Evolutionary conservation across 306 rosid genomes (phyloP).

Genomic region (Castanospermum australe): DNA sequence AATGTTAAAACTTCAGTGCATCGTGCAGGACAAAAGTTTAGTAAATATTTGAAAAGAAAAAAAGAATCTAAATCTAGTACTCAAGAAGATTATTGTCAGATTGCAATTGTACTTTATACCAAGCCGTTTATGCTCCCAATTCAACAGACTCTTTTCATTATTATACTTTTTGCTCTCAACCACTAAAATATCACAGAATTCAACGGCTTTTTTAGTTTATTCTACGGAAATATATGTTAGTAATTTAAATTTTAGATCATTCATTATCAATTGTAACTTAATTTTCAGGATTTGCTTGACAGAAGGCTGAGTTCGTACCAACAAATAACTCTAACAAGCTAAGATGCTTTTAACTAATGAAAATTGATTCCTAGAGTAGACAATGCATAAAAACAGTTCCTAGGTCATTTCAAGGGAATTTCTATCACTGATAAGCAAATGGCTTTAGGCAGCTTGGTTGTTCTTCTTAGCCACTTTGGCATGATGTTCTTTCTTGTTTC

Average conservation of each 20-base stretch:
- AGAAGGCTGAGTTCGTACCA: background rate
- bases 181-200: background rate
- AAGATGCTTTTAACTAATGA: background rate
- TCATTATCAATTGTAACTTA: background rate
- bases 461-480: background rate
- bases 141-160: background rate
- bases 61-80: background rate
- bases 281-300: background rate
- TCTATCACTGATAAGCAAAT: background rate
- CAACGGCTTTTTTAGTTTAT: background rate
- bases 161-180: background rate
- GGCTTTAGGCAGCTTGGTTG: background rate
- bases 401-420: background rate
- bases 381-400: background rate
- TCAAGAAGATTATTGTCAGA: background rate
- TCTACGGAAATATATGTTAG: background rate
- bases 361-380: background rate
- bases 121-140: background rate
- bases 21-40: background rate
- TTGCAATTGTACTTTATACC: background rate
- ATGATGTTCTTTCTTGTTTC: no score
- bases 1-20: background rate
- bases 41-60: background rate
- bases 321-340: background rate
- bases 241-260: background rate